Evolutionary conservation across 2,329 filamentous ascomycete species (phyloP), one percentile per base, ranked within the genome.

Genomic region (Beauveria pseudobassiana): DNA sequence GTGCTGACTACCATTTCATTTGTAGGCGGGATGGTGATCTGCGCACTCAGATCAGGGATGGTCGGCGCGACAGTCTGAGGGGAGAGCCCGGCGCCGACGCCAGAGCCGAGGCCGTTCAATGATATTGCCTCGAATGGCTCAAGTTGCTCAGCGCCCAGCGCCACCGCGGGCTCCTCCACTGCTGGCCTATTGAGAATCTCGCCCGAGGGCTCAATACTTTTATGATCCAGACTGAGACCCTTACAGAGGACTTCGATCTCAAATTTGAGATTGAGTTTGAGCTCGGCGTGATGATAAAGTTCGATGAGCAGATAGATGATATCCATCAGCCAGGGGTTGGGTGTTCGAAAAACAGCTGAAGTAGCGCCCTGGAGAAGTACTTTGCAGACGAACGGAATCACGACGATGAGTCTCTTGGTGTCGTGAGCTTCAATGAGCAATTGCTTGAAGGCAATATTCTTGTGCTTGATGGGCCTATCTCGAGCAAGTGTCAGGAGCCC

Each of bases 231-330:
- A 60, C 88, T 88, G 18, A 99, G 79, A 14, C 93, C 93, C 72
- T 96, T 96, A 79, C 93, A 99, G 26, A 99, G 82, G 28, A 99
- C 93, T 74, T 99, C 95, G 62, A 99, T 98, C 74, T 99, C 95
- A 68, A 99, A 99, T 69, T 98, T 99, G 57, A 96, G 87, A 67
- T 98, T 98, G 43, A 99, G 83, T 73, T 98, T 98, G 61, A 99
- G 79, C 68, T 97, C 93, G 16, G 91, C 91, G 69, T 90, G 89
- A 70, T 96, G 89, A 70, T 99, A 99, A 4, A 99, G 82, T 71
- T 99, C 96, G 68, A 96, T 90, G 42, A 99, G 82, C 8, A 98
- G 80, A 65, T 90, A 85, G 61, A 99, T 86, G 59, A 99, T 95
- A 69, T 99, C 95, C 90, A 97, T 96, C 50, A 97, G 75, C 95